Base-by-base conservation (phyloP, 345 rosid genomes). In the Ailanthus altissimus region DNA sequence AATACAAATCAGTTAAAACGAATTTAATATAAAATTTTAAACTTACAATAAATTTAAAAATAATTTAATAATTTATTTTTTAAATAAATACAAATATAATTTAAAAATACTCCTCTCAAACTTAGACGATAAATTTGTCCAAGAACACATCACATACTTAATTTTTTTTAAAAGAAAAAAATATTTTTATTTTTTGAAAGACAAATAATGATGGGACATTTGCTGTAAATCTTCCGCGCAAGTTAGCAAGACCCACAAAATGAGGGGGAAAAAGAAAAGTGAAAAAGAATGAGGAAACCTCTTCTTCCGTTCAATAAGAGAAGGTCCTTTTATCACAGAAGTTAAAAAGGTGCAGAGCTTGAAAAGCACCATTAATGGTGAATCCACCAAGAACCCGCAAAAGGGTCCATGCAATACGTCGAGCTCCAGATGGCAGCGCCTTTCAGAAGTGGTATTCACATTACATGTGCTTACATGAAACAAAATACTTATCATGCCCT, bases 351-450 rank as follows among this genome's bases (percentile, higher is more conserved):
- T 61, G n/a, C 85, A 81, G 81, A 79, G 80, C 78, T 81, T 66
- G 70, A 45, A 65, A 43, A 9, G 51, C 47, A 26, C 73, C 86
- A 54, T 81, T 77, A 86, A 89, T 90, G 98, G 93, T 78, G 85
- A 86, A 83, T 79, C 84, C 75, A 45, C 73, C 87, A 57, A 87
- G 90, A 80, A 76, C 66, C 65, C 92, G 94, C 77, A 89, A 90
- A 86, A 87, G 94, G 88, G 91, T 94, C 18, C 85, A 63, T 75
- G 92, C 93, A 16, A 58, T 79, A 67, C 92, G 81, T 73, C 97
- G 98, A 77, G 94, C 93, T 73, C 78, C 90, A 13, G 92, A 91
- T 72, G 97, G 97, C 3, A 94, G 97, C 75, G 98, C 97, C 63
- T 92, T 91, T 26, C 56, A 90, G 59, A 87, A 82, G 56, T 92